These are phyloP conservation scores for Hanseniaspora lachancei DNA, from an alignment of 805 yeast species.

Conservation along the genomic window DNA sequence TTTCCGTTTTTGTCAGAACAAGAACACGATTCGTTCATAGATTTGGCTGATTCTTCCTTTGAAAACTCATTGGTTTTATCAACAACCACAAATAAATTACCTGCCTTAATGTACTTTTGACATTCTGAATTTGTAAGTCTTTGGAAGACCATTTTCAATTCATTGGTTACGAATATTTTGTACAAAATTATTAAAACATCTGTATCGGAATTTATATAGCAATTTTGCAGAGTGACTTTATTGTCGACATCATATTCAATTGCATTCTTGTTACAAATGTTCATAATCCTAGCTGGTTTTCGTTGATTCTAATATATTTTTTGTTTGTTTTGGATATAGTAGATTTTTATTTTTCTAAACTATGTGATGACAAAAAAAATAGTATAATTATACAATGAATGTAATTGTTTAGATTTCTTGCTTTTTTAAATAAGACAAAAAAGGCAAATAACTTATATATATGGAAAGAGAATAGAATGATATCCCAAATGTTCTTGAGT, in stretches of 20 bases:
- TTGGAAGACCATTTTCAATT: conserved; percentile 49
- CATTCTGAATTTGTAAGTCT: conserved; percentile 25
- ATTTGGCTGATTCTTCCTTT: not conserved
- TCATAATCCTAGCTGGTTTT: not conserved
- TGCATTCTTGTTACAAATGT: not conserved
- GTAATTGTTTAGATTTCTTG: no score
- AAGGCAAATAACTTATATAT: no score
- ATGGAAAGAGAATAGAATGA: no score
- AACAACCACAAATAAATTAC: conserved; percentile 1
- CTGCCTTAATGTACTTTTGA: not conserved
- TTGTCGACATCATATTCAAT: conserved; percentile 3
- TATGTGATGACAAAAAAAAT: no score
- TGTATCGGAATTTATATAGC: conserved; percentile 67
- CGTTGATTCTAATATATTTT: no score
- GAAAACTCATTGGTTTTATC: not conserved
- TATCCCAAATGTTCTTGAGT: no score
- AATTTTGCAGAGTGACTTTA: not conserved
- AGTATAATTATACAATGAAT: no score
- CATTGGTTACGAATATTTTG: conserved; percentile 53
- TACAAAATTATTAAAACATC: conserved; percentile 71
- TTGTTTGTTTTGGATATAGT: no score
- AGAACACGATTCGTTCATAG: conserved; percentile 55
- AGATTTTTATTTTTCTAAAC: no score
- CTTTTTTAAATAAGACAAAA: no score
- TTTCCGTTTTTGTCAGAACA: conserved; percentile 62